Evolutionary conservation across 1,284 basidiomycete genomes (phyloP).

Genomic region (Uromyces viciae-fabae): DNA sequence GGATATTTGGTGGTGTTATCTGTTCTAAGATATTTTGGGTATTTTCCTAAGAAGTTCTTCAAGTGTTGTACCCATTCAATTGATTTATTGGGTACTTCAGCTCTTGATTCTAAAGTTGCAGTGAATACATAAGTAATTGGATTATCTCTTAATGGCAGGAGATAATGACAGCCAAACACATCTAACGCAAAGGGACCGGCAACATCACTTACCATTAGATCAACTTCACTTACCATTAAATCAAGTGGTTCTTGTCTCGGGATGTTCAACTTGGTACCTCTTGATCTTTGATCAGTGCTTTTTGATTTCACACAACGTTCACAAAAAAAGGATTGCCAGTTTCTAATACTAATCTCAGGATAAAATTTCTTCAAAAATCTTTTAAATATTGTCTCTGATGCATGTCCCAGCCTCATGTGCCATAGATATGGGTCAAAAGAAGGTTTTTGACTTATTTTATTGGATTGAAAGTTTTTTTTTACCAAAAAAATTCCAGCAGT

Average conservation of each 20-base stretch:
- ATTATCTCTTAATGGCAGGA: background rate
- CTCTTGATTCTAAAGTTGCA: background rate
- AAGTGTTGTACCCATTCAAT: background rate
- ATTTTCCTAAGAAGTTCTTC: background rate
- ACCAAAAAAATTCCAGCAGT: background rate
- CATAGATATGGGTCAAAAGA: constrained; percentile 3
- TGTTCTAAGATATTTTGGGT: background rate
- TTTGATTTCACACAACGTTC: background rate
- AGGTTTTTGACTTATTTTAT: background rate
- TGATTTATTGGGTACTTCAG: background rate
- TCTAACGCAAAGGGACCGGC: background rate
- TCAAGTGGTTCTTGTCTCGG: background rate
- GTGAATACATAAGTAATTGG: background rate
- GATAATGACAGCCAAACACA: background rate
- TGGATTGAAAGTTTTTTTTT: background rate
- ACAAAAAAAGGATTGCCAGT: constrained; percentile 3
- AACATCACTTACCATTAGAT: background rate
- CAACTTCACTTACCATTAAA: too few species aligned
- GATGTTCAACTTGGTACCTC: background rate
- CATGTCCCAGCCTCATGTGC: background rate
- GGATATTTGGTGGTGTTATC: background rate
- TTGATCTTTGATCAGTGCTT: background rate
- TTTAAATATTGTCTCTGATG: background rate
- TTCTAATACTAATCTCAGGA: background rate
- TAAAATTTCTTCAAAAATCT: background rate